phyloP scores from a whole-genome alignment of 2,329 filamentous ascomycete species.

The Fusarium pseudonygamai region DNA sequence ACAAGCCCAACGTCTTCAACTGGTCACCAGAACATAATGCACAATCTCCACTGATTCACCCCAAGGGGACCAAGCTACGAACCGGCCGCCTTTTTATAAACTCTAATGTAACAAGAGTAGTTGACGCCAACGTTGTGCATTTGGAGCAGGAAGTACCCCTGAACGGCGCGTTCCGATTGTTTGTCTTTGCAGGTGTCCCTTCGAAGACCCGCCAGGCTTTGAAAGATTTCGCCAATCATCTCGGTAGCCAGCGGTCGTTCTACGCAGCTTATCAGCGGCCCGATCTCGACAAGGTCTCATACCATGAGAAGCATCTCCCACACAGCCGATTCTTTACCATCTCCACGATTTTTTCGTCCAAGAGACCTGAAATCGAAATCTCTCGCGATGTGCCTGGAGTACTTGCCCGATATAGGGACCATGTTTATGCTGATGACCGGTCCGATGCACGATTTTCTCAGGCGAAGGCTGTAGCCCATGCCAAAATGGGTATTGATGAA shows the following conservation, averaged over 20 bases:
- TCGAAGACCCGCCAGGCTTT: constrained; percentile 69
- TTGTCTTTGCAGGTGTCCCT: constrained; percentile 82
- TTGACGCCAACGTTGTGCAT: constrained; percentile 89
- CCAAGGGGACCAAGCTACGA: constrained; percentile 70
- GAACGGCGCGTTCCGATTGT: constrained; percentile 88
- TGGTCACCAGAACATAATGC: constrained; percentile 80
- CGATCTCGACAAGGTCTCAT: constrained; percentile 70
- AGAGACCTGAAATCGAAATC: constrained; percentile 77
- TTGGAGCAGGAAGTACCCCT: constrained; percentile 89
- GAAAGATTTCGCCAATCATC: constrained; percentile 71
- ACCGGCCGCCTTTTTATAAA: constrained; percentile 81
- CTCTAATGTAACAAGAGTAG: constrained; percentile 83
- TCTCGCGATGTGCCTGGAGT: constrained; percentile 73
- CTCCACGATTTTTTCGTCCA: constrained; percentile 76
- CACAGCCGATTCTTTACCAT: constrained; percentile 85
- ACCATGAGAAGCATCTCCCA: constrained; percentile 86
- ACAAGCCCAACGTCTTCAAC: constrained; percentile 83
- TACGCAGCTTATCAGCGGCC: constrained; percentile 71
- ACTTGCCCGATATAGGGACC: constrained; percentile 79
- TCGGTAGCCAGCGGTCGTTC: constrained; percentile 76
- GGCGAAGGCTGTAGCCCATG: constrained; percentile 79
- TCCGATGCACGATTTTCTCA: constrained; percentile 76
- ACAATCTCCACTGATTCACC: constrained; percentile 74
- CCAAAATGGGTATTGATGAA: constrained; percentile 83
- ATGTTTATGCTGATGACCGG: constrained; percentile 87